Conservation (phyloP, 1,284 basidiomycete species). For the Mycena sp. region DNA sequence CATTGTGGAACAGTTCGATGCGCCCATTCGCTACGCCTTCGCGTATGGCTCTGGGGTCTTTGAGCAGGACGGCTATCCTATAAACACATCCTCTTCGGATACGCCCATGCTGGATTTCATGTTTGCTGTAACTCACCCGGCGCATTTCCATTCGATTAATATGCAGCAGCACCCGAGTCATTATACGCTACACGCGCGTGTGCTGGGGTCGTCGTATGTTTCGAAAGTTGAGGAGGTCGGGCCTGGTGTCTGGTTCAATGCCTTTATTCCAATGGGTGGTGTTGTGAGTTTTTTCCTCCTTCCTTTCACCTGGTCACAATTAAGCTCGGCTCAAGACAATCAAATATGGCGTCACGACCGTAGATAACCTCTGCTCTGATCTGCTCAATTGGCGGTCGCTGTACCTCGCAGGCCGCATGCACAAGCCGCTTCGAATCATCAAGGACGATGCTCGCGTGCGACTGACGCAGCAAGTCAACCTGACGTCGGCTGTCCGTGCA, state of each 20-base stretch:
- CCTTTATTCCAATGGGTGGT: conserved; percentile 85
- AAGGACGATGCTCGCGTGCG: conserved; percentile 90
- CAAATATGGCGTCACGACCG: conserved; percentile 98
- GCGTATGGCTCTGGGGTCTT: conserved; percentile 97
- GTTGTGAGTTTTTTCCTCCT: conserved; percentile 58
- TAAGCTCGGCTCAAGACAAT: conserved; percentile 68
- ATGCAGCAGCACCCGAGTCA: conserved; percentile 90
- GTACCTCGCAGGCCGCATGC: conserved; percentile 96
- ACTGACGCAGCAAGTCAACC: conserved; percentile 92
- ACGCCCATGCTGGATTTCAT: conserved; percentile 94
- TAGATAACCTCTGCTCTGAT: conserved; percentile 90
- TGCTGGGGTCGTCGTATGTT: conserved; percentile 83
- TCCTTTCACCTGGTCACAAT: not conserved
- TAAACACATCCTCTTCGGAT: conserved; percentile 42
- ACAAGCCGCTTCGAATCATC: conserved; percentile 94
- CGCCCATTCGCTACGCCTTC: conserved; percentile 92
- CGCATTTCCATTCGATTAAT: conserved; percentile 95
- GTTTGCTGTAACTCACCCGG: conserved; percentile 91
- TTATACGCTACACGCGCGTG: conserved; percentile 88
- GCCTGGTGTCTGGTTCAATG: conserved; percentile 96
- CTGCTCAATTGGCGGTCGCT: conserved; percentile 93
- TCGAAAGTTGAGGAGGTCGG: conserved; percentile 80
- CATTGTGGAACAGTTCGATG: conserved; percentile 80
- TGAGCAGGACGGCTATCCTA: conserved; percentile 80
- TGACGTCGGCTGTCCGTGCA: conserved; percentile 88